Evolutionary conservation across 2,329 filamentous ascomycete species (phyloP).

Genomic region (Aschersonia sp.): DNA sequence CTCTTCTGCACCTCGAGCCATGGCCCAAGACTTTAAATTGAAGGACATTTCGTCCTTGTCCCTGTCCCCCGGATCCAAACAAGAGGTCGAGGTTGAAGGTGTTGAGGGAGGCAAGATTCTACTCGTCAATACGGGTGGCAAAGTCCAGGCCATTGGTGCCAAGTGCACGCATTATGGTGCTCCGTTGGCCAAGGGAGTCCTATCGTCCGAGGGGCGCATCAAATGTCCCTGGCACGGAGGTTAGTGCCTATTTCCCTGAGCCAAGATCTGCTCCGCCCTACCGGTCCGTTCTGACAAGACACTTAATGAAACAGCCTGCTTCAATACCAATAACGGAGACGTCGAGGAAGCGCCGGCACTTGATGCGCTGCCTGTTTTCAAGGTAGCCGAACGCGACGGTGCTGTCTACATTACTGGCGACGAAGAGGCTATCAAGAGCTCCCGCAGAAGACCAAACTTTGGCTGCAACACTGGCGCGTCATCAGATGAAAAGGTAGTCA

Average conservation of each 20-base stretch:
- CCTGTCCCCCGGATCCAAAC: slow-evolving; percentile 68
- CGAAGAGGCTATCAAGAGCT: slow-evolving; percentile 62
- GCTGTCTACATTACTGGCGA: slow-evolving; percentile 75
- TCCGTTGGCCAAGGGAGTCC: slow-evolving; percentile 70
- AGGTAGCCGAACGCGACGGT: slow-evolving; percentile 66
- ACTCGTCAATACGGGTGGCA: slow-evolving; percentile 62
- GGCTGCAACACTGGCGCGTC: slow-evolving; percentile 40
- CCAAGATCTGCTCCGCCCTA: too few species aligned
- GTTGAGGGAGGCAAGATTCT: slow-evolving; percentile 76
- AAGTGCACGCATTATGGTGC: slow-evolving; percentile 91
- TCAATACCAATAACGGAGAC: slow-evolving; percentile 77
- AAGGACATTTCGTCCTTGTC: slow-evolving; percentile 64
- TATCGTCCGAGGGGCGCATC: slow-evolving; percentile 67
- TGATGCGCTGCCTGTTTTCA: slow-evolving; percentile 72
- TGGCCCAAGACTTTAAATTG: slow-evolving; percentile 51
- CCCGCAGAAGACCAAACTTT: slow-evolving; percentile 58
- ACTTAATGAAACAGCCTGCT: slow-evolving; percentile 52
- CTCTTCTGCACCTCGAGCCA: slow-evolving; percentile 18
- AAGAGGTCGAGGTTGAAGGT: slow-evolving; percentile 82
- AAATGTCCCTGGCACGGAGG: slow-evolving; percentile 96
- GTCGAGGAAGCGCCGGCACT: slow-evolving; percentile 90
- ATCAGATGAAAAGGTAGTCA: slow-evolving; percentile 48
- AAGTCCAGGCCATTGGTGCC: slow-evolving; percentile 64
- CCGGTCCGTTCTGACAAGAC: neutral
- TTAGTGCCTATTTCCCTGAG: slow-evolving; percentile 20